Base-by-base conservation (phyloP, 345 rosid genomes). In the Pistacia integerrima region DNA sequence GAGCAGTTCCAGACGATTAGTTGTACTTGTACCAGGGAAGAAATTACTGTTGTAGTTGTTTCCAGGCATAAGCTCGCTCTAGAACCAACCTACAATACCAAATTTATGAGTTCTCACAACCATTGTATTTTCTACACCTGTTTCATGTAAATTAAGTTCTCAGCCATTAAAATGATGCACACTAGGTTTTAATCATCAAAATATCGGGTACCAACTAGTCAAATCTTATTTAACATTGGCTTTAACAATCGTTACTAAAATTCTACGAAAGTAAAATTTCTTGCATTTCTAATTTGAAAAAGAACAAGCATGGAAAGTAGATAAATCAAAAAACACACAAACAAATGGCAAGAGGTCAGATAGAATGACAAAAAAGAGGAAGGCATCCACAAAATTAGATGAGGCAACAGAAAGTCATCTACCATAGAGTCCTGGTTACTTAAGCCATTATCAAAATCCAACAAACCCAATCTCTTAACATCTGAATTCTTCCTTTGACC, bases 41-140 rank as follows among this genome's bases (percentile, higher is more conserved):
- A 97, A 76, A 79, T 85, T 86, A 69, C 87, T 76, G 87, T 90
- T 89, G 87, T 84, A 91, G 91, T 90, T 91, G 83, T 89, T 91
- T 76, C 91, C 97, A 89, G 97, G 97, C 99, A 97, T 97, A 84
- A 82, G 93, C 90, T 90, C 90, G 57, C 84, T 71, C 81, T 78
- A 76, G 74, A 78, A 85, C 71, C 72, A 87, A 82, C 77, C 80
- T 74, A 79, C 18, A 60, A 76, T 70, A 55, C 70, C 75, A 70
- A 82, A 70, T 79, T 69, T 68, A 76, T 65, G 69, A 64, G 69
- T 66, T 81, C 82, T 79, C 70, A 74, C 65, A 82, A 74, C 70
- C 79, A 81, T 64, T 55, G 77, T 73, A 46, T 69, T 70, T 69
- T 91, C 93, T 92, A 80, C 93, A 93, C 84, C 86, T 83, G 60